These are phyloP conservation scores for Parathielavia hyrcaniae DNA, from an alignment of 495 filamentous ascomycete species.

Conservation along the genomic window DNA sequence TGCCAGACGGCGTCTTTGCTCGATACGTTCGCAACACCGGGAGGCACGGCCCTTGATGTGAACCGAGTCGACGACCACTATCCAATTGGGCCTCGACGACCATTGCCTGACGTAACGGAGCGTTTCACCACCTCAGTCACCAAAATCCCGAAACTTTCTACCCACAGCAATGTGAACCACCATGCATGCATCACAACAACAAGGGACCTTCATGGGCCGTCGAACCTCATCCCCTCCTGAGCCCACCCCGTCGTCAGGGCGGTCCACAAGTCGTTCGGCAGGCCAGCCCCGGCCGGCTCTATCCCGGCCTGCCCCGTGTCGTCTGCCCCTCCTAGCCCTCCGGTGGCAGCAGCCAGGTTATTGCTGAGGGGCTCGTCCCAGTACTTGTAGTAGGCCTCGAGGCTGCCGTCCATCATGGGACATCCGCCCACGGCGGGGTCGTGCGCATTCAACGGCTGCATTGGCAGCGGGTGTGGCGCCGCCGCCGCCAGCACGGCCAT, in stretches of 20 bases:
- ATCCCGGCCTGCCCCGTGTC: neutral
- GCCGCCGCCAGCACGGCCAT: neutral
- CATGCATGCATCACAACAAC: neutral
- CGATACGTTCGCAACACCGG: too few species aligned
- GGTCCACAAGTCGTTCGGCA: conserved; percentile 22
- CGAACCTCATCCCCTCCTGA: conserved; percentile 4
- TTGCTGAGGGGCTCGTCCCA: conserved; percentile 36
- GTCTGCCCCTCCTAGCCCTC: neutral
- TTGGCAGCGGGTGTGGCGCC: conserved; percentile 2
- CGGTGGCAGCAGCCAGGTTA: neutral
- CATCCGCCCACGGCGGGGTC: conserved; percentile 26
- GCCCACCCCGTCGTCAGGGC: conserved; percentile 25
- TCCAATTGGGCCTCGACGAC: too few species aligned
- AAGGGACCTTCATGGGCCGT: neutral
- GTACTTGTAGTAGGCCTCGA: conserved; percentile 36
- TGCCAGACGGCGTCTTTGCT: too few species aligned
- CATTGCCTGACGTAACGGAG: too few species aligned
- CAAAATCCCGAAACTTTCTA: too few species aligned
- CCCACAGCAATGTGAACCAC: neutral
- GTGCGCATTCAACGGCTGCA: neutral
- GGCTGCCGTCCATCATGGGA: conserved; percentile 44
- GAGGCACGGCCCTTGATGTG: too few species aligned
- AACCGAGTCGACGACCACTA: too few species aligned
- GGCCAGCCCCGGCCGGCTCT: neutral
- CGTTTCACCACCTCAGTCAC: too few species aligned